A percentile compares a stretch with the other conserved stretches of the same genome.
phyloP scores from a whole-genome alignment of 2,329 filamentous ascomycete species.

The Fulvia fulva region DNA sequence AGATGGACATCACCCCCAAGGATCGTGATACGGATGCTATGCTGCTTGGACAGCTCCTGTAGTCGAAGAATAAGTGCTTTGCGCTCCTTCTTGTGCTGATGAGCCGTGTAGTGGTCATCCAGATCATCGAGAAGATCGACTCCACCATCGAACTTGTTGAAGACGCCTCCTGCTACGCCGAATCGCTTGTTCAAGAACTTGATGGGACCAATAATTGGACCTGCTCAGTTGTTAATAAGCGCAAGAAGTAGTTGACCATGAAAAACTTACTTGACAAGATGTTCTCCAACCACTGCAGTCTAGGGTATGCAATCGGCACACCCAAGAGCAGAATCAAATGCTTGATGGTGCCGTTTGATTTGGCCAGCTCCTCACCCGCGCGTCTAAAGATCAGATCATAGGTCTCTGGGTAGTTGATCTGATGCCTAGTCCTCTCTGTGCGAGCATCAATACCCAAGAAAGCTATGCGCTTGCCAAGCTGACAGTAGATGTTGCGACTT shows the following conservation, averaged over 20 bases:
- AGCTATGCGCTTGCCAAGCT: slow-evolving; percentile 61
- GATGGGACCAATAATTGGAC: slow-evolving; percentile 77
- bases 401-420: slow-evolving; percentile 78
- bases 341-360: slow-evolving; percentile 54
- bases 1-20: slow-evolving; percentile 63
- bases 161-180: slow-evolving; percentile 76
- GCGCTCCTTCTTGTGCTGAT: slow-evolving; percentile 86
- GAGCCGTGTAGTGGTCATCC: slow-evolving; percentile 77
- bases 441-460: slow-evolving; percentile 58
- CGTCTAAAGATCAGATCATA: slow-evolving; percentile 58
- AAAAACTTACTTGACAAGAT: slow-evolving; percentile 52
- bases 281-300: slow-evolving; percentile 94
- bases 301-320: slow-evolving; percentile 66
- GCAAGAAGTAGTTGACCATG: not conserved
- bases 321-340: slow-evolving; percentile 62
- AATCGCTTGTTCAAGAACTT: slow-evolving; percentile 89
- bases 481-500: slow-evolving; percentile 59
- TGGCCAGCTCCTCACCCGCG: slow-evolving; percentile 49
- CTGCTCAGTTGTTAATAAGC: not conserved
- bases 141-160: slow-evolving; percentile 87
- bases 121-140: slow-evolving; percentile 63
- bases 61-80: slow-evolving; percentile 64
- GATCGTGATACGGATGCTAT: slow-evolving; percentile 58
- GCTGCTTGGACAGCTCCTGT: slow-evolving; percentile 54
- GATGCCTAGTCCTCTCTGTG: slow-evolving; percentile 79